These are phyloP conservation scores for Cupressus sempervirens DNA, from an alignment of 75 land plant species.

Conservation along the genomic window DNA sequence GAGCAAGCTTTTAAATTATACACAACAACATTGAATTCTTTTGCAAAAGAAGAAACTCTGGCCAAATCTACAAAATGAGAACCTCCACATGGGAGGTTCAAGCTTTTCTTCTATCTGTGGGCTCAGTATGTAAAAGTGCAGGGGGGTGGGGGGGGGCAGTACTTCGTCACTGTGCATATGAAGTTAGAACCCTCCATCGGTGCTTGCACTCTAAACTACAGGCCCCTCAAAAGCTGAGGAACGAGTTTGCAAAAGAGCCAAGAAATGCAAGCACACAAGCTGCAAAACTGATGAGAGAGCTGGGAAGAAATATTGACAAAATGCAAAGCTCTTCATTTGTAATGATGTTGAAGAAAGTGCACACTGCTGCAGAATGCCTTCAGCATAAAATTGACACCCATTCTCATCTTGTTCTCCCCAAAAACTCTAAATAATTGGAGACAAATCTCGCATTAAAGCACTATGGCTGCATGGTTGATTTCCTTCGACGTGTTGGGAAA, in stretches of 20 bases:
- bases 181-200: conserved; percentile 67
- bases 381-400: conserved; percentile 41
- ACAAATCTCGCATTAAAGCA: background rate
- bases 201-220: conserved; percentile 54
- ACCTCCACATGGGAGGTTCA: conserved; percentile 68
- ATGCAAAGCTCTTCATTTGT: conserved; percentile 32
- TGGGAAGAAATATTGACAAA: conserved; percentile 40
- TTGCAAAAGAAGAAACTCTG: conserved; percentile 43
- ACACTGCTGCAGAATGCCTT: conserved; percentile 34
- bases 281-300: conserved; percentile 41
- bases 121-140: conserved; percentile 59
- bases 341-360: conserved; percentile 34
- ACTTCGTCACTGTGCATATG: conserved; percentile 61
- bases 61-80: conserved; percentile 72
- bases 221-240: conserved; percentile 46
- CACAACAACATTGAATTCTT: conserved; percentile 27
- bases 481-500: too few relatives aligned
- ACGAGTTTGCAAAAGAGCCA: conserved; percentile 44
- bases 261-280: conserved; percentile 42
- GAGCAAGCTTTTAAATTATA: conserved; percentile 43
- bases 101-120: conserved; percentile 62
- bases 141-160: too few relatives aligned
- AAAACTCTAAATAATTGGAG: background rate
- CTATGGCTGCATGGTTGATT: too few relatives aligned
- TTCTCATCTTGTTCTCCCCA: conserved; percentile 40